Percentiles rank a stretch among this genome's conserved stretches.
These are phyloP conservation scores for Imleria badia DNA, from an alignment of 768 basidiomycete species.

Conservation along the genomic window DNA sequence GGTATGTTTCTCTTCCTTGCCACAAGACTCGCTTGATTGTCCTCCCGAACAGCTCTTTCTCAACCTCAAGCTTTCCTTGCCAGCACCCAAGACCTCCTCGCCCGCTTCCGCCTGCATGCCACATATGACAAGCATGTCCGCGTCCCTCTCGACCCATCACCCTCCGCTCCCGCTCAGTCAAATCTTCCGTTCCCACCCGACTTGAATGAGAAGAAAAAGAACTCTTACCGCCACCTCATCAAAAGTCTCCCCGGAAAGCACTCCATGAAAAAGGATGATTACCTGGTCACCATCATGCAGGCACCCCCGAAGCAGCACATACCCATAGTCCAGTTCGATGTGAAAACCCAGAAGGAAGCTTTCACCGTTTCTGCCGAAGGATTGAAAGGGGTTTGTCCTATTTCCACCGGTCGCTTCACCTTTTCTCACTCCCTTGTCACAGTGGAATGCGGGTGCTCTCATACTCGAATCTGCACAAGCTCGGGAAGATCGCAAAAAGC, in stretches of 20 bases:
- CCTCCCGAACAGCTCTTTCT: conserved; percentile 27
- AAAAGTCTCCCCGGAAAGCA: conserved; percentile 79
- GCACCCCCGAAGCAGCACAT: conserved; percentile 71
- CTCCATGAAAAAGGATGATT: conserved; percentile 78
- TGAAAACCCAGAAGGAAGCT: conserved; percentile 66
- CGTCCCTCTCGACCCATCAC: conserved; percentile 37
- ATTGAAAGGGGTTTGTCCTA: conserved; percentile 62
- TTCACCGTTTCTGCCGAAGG: conserved; percentile 74
- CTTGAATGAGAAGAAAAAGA: conserved; percentile 66
- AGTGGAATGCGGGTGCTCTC: conserved; percentile 69
- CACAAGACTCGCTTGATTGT: conserved; percentile 11
- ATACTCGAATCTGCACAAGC: conserved; percentile 72
- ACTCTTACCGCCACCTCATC: conserved; percentile 74
- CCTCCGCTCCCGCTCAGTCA: conserved; percentile 32
- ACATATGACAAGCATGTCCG: conserved; percentile 85
- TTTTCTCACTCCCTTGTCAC: conserved; percentile 14
- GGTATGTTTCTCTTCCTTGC: conserved; percentile 27
- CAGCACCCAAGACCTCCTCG: conserved; percentile 79
- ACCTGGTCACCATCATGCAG: conserved; percentile 62
- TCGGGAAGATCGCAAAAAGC: conserved; percentile 73
- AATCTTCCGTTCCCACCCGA: conserved; percentile 49
- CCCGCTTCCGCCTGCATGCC: conserved; percentile 64
- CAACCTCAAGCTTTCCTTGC: conserved; percentile 47
- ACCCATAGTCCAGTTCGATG: conserved; percentile 61
- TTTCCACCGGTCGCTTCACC: conserved; percentile 2